Evolutionary conservation across 1,139 yeast genomes (phyloP).

Genomic region (Pichia sp.): DNA sequence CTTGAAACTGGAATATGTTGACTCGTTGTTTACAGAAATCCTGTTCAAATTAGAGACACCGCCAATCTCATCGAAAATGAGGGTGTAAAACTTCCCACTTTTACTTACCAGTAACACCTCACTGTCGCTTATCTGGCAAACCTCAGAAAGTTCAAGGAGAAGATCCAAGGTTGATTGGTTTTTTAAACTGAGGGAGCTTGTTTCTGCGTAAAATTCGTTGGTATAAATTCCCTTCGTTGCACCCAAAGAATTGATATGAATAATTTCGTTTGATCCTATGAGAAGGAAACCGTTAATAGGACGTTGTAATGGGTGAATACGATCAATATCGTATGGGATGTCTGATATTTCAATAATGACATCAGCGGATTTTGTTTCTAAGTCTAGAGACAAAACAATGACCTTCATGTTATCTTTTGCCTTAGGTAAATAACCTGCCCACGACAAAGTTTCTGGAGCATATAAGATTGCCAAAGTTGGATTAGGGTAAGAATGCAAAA

Average conservation of each 20-base stretch:
- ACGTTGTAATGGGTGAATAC: conserved; percentile 55
- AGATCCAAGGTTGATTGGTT: conserved; percentile 55
- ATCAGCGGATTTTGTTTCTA: conserved; percentile 59
- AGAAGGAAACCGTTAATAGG: conserved; percentile 66
- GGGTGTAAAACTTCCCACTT: conserved; percentile 47
- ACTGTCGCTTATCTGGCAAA: conserved; percentile 46
- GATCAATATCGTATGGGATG: conserved; percentile 72
- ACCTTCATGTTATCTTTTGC: conserved; percentile 61
- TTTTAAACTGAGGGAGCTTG: conserved; percentile 45
- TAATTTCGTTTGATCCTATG: conserved; percentile 70
- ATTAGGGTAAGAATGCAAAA: conserved; percentile 66
- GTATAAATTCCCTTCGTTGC: conserved; percentile 62
- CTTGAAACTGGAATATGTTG: conserved; percentile 21
- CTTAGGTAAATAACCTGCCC: conserved; percentile 70
- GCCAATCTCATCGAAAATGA: conserved; percentile 44
- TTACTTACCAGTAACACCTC: conserved; percentile 51
- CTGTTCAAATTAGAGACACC: conserved; percentile 27
- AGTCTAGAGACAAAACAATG: conserved; percentile 57
- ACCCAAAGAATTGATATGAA: conserved; percentile 83
- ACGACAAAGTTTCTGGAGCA: conserved; percentile 53
- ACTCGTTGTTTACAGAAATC: conserved; percentile 19
- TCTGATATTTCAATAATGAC: conserved; percentile 59
- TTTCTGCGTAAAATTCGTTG: conserved; percentile 51
- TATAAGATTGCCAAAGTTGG: conserved; percentile 77
- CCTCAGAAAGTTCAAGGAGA: conserved; percentile 53